A percentile compares a stretch with the other conserved stretches of the same genome.
These are phyloP conservation scores for Podila epicladia DNA, from an alignment of 192 early-diverging fungal species.

Conservation along the genomic window DNA sequence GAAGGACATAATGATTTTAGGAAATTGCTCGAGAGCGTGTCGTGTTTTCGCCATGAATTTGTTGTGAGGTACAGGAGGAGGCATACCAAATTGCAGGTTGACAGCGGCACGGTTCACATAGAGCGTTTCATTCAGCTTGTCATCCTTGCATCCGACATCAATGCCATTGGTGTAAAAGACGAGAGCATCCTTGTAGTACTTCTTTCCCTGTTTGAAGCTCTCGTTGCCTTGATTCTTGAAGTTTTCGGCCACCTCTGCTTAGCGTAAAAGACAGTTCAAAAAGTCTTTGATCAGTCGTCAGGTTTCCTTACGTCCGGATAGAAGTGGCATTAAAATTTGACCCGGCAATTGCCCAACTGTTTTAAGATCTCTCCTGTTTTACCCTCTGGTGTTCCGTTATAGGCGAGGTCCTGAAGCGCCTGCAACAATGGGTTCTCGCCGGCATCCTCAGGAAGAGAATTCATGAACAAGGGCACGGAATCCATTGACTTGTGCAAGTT, in stretches of 20 bases:
- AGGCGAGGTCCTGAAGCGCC: conserved; percentile 86
- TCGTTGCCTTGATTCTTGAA: conserved; percentile 98
- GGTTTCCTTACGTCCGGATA: not conserved
- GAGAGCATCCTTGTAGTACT: conserved; percentile 78
- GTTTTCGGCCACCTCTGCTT: conserved; percentile 81
- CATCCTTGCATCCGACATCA: conserved; percentile 75
- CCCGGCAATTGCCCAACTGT: too few relatives aligned
- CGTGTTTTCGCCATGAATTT: not conserved
- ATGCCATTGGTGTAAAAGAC: conserved; percentile 90
- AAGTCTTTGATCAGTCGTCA: not conserved
- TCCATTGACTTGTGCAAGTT: conserved; percentile 69
- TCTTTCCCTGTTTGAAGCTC: conserved; percentile 76
- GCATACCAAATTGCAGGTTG: conserved; percentile 83
- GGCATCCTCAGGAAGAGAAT: conserved; percentile 68
- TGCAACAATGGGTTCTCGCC: conserved; percentile 79
- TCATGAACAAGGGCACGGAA: conserved; percentile 97
- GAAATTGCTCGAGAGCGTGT: too few relatives aligned
- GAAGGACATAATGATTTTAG: not conserved
- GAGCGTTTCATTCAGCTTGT: conserved; percentile 80
- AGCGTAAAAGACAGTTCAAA: not conserved
- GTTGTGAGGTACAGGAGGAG: not conserved
- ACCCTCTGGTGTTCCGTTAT: conserved; percentile 95
- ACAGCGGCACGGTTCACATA: conserved; percentile 92
- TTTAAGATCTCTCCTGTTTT: not conserved
- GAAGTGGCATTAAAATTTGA: not conserved